These are phyloP conservation scores for Picochlorum sp. DNA, from an alignment of 139 green algal species.

Conservation along the genomic window DNA sequence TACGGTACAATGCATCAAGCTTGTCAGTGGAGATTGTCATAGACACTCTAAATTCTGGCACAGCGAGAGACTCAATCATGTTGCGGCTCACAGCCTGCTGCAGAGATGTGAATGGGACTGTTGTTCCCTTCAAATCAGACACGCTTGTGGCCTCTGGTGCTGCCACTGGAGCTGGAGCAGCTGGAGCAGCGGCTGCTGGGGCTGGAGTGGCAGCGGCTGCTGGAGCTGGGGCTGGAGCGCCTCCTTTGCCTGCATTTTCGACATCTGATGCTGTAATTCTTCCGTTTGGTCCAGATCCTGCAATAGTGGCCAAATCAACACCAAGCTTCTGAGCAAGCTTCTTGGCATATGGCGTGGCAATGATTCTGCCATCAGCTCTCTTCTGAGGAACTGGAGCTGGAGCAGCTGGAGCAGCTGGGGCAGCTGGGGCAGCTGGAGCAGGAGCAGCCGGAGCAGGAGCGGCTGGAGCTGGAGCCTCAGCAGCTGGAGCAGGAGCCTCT, in stretches of 20 bases:
- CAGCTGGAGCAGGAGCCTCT: not conserved
- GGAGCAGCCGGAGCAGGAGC: constrained; percentile 21
- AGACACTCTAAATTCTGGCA: constrained; percentile 90
- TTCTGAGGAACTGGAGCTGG: constrained; percentile 22
- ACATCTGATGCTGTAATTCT: constrained; percentile 92
- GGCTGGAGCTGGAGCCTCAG: constrained; percentile 16
- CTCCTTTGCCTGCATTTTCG: constrained; percentile 46
- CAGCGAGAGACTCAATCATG: constrained; percentile 88
- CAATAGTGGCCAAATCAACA: constrained; percentile 75
- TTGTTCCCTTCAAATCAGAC: constrained; percentile 74
- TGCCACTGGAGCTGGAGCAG: constrained; percentile 28
- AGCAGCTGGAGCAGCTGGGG: constrained; percentile 30
- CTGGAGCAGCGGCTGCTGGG: constrained; percentile 32
- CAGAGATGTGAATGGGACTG: constrained; percentile 81
- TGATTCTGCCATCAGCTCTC: constrained; percentile 53
- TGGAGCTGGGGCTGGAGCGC: constrained; percentile 33
- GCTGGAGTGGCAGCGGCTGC: constrained; percentile 25
- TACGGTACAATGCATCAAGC: constrained; percentile 91
- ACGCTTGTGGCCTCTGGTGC: constrained; percentile 49
- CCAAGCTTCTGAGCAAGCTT: constrained; percentile 92
- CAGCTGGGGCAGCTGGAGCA: constrained; percentile 35
- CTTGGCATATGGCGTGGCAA: constrained; percentile 97
- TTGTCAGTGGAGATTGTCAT: constrained; percentile 88
- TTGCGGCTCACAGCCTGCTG: constrained; percentile 86
- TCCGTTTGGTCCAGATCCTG: constrained; percentile 77